Evolutionary conservation across 2,329 filamentous ascomycete genomes (phyloP).

Genomic region (Shiraia bambusicola): DNA sequence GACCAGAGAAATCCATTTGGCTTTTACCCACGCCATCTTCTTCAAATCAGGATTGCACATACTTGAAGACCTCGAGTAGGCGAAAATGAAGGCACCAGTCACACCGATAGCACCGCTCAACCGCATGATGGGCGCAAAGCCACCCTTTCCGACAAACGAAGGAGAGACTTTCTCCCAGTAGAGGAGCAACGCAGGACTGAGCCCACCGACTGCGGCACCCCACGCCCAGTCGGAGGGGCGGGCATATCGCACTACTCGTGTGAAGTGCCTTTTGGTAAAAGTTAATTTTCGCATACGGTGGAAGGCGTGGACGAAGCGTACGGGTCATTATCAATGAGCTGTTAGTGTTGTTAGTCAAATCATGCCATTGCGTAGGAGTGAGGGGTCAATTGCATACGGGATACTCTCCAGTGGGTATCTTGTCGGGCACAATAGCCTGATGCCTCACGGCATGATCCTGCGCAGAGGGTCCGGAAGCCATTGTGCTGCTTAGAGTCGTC

Average conservation of each 20-base stretch:
- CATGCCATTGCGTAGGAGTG: conserved; percentile 29
- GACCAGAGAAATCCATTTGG: not conserved
- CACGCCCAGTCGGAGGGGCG: conserved; percentile 78
- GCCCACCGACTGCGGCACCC: conserved; percentile 67
- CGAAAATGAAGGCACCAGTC: conserved; percentile 77
- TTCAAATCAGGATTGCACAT: conserved; percentile 48
- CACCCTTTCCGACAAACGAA: conserved; percentile 78
- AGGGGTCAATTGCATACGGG: conserved; percentile 64
- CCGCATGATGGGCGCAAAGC: conserved; percentile 81
- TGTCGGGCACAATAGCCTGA: conserved; percentile 66
- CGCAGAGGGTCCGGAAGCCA: conserved; percentile 28
- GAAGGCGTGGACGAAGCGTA: conserved; percentile 54
- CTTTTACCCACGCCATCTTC: not conserved
- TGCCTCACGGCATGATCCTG: conserved; percentile 29
- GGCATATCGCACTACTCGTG: conserved; percentile 84
- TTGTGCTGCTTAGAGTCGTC: conserved; percentile 26
- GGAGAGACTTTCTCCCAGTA: conserved; percentile 83
- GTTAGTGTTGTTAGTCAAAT: conserved; percentile 34
- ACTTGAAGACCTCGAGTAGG: conserved; percentile 84
- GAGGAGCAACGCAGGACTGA: conserved; percentile 72
- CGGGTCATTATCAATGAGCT: conserved; percentile 99
- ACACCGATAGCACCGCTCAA: conserved; percentile 71
- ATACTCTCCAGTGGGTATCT: conserved; percentile 78
- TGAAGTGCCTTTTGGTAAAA: conserved; percentile 70
- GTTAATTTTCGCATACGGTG: conserved; percentile 21